These are phyloP conservation scores for Pseudogymnoascus sp. DNA, from an alignment of 2,329 filamentous ascomycete species.

Conservation along the genomic window DNA sequence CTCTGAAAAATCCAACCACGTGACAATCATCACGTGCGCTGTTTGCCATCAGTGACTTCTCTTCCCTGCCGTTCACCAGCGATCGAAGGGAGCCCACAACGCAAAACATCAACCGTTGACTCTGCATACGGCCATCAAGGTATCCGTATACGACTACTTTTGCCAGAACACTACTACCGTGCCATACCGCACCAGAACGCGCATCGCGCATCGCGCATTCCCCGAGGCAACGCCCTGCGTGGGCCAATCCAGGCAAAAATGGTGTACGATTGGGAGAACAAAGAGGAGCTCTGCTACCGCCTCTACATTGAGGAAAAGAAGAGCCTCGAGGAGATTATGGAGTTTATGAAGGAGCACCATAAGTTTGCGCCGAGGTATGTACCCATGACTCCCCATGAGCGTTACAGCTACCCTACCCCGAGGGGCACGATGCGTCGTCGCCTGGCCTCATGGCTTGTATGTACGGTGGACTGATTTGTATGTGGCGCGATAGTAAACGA, in stretches of 20 bases:
- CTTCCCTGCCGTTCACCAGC: slow-evolving; percentile 7
- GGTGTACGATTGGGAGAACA: slow-evolving; percentile 59
- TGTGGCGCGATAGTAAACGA: slow-evolving; percentile 51
- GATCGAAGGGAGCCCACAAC: slow-evolving; percentile 7
- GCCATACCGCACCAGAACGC: background rate
- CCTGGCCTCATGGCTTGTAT: background rate
- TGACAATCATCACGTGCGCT: background rate
- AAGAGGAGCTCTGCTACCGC: slow-evolving; percentile 55
- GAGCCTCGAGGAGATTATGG: slow-evolving; percentile 66
- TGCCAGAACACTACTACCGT: background rate
- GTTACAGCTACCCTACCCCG: slow-evolving; percentile 8
- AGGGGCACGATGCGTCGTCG: slow-evolving; percentile 8
- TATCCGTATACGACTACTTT: slow-evolving; percentile 7
- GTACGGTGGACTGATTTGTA: slow-evolving; percentile 16
- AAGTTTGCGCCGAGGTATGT: slow-evolving; percentile 63
- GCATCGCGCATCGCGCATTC: slow-evolving; percentile 5
- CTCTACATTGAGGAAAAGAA: slow-evolving; percentile 72
- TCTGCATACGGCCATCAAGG: slow-evolving; percentile 6
- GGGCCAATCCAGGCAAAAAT: slow-evolving; percentile 17
- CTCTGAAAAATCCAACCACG: background rate
- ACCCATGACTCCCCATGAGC: background rate
- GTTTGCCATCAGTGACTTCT: slow-evolving; percentile 1
- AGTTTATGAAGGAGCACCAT: slow-evolving; percentile 56
- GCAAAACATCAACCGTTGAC: slow-evolving; percentile 7
- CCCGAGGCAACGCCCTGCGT: background rate